phyloP scores from a whole-genome alignment of 768 basidiomycete genomes.

The Phylloporus arenicola region DNA sequence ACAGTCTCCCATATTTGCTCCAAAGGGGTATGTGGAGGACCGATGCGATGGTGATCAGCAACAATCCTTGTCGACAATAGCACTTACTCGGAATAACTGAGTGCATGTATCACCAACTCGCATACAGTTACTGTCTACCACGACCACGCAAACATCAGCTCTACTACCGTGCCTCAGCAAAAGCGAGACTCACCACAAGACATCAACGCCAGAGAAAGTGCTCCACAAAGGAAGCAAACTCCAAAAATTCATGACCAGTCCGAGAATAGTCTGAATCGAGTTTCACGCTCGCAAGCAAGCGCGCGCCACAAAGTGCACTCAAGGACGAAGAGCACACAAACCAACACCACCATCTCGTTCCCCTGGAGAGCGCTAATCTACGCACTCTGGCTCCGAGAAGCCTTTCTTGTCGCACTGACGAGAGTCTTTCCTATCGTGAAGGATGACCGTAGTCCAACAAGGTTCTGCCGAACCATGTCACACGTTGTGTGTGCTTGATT shows the following conservation, averaged over 20 bases:
- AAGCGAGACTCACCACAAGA: background rate
- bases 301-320: constrained; percentile 27
- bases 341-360: constrained; percentile 15
- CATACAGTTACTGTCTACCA: too few relatives aligned
- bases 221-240: constrained; percentile 6
- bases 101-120: too few relatives aligned
- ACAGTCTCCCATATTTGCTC: too few relatives aligned
- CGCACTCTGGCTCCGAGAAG: background rate
- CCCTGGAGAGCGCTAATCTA: constrained; percentile 6
- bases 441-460: too few relatives aligned
- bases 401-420: background rate
- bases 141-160: background rate
- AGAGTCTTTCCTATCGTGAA: background rate
- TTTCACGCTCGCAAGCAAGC: constrained; percentile 17
- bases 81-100: too few relatives aligned
- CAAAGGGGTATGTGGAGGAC: too few relatives aligned
- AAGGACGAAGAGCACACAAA: constrained; percentile 14
- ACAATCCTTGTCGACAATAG: too few relatives aligned
- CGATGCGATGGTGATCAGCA: too few relatives aligned
- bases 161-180: background rate
- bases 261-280: constrained; percentile 33
- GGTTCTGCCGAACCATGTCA: too few relatives aligned
- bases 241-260: constrained; percentile 21
- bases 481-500: background rate
- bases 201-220: background rate